Evolutionary conservation across 192 early-diverging fungal species (phyloP), one percentile per base, ranked within the genome.

Genomic region (Coemansia sp.): DNA sequence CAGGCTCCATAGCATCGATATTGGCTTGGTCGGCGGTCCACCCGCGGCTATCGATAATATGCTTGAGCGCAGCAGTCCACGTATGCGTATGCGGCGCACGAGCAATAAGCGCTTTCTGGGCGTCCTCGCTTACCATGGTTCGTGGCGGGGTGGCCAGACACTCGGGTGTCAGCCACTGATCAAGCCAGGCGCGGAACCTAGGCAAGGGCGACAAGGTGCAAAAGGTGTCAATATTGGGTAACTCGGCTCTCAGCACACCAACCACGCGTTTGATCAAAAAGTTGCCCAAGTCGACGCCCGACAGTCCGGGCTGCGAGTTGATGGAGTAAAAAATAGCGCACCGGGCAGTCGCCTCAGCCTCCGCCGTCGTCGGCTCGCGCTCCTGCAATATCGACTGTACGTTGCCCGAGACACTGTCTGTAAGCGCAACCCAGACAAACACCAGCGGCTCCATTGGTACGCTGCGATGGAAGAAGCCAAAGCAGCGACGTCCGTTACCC

Each of bases 311-410:
- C 69, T 97, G 94, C 21, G 92, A 92, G 14, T 92, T 93, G 66
- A 98, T 97, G 2, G 96, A 96, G 78, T 98, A 98, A 72, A 97
- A 98, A 2, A 95, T 90, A 12, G 94, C 96, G 64, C 86, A 88
- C 7, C 75, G 77, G 12, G 90, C 70, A 6, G 85, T 74, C 10
- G 84, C 63, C 38, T 86, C 74, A 10, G 48, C 72, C 7, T 76
- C 64, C 27, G 78, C 38, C 66, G 76, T 68, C 14, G 66, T 69
- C 5, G 82, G 80, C n/a, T 64, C 64, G 31, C 74, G 78, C 45
- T 90, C 86, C 15, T 84, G 72, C n/a, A 93, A 65, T 32, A 93
- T 89, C 36, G 46, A 25, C 81, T 94, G 91, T 4, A 95, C 88
- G 63, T 89, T 89, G 37, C 64, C 66, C 2, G 92, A 73, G 15